These are phyloP conservation scores for Botrytis cinerea DNA, from an alignment of 2,329 filamentous ascomycete species.

Conservation along the genomic window DNA sequence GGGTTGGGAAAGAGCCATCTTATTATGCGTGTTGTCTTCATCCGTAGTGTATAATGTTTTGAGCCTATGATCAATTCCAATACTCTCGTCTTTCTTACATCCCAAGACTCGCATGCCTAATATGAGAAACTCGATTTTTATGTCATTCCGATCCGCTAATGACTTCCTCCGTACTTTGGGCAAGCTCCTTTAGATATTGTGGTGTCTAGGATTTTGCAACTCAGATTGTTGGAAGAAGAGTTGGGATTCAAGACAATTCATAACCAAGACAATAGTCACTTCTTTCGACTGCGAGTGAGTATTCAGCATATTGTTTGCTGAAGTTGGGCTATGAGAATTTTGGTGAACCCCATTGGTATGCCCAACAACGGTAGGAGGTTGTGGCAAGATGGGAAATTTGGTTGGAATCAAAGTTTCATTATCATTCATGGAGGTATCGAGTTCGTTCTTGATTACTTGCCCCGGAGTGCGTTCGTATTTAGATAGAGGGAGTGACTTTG, in stretches of 20 bases:
- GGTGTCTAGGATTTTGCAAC: neutral
- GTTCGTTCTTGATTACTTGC: neutral
- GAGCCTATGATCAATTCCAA: too few species aligned
- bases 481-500: neutral
- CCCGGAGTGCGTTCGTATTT: neutral
- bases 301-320: neutral
- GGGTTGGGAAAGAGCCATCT: too few species aligned
- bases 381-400: neutral
- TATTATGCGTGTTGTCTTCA: too few species aligned
- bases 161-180: neutral
- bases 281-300: neutral
- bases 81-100: too few species aligned
- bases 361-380: neutral
- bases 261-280: neutral
- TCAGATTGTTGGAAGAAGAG: neutral
- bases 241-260: neutral
- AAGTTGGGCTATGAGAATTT: neutral
- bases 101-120: too few species aligned
- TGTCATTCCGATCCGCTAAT: neutral
- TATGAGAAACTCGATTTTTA: too few species aligned
- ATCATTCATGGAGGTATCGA: neutral
- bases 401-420: neutral
- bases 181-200: neutral
- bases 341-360: neutral
- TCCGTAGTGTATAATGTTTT: too few species aligned